These are phyloP conservation scores for Cytospora piceicola DNA, from an alignment of 2,329 filamentous ascomycete genomes.

Conservation along the genomic window DNA sequence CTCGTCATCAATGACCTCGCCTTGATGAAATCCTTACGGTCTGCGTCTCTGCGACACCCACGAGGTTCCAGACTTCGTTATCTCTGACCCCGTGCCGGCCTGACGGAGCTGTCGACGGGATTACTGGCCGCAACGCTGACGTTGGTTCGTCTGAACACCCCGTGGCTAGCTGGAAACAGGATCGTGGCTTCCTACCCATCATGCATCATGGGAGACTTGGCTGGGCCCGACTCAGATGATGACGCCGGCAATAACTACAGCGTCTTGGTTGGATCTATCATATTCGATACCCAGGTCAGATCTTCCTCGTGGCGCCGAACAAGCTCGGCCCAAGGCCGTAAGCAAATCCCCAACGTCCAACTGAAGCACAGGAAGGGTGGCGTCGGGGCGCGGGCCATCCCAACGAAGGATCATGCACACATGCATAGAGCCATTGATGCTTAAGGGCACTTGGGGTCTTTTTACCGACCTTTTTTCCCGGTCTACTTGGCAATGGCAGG, in stretches of 20 bases:
- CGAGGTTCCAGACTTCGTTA: not conserved
- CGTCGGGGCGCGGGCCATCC: not conserved
- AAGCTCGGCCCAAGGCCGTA: not conserved
- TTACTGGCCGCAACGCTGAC: not conserved
- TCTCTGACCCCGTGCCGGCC: not conserved
- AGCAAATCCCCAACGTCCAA: not conserved
- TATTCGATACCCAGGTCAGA: too few relatives aligned
- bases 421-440: not conserved
- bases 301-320: not conserved
- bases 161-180: not conserved
- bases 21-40: not conserved
- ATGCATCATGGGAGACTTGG: not conserved
- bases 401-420: not conserved
- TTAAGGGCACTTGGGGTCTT: not conserved
- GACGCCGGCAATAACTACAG: not conserved
- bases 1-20: constrained; percentile 11
- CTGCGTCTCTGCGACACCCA: not conserved
- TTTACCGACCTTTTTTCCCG: not conserved
- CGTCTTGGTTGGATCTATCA: not conserved
- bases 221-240: not conserved
- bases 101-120: not conserved
- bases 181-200: not conserved
- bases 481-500: not conserved
- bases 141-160: not conserved
- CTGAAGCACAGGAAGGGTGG: not conserved